phyloP scores from a whole-genome alignment of 495 filamentous ascomycete species.

The Umbilicaria muhlenbergii region DNA sequence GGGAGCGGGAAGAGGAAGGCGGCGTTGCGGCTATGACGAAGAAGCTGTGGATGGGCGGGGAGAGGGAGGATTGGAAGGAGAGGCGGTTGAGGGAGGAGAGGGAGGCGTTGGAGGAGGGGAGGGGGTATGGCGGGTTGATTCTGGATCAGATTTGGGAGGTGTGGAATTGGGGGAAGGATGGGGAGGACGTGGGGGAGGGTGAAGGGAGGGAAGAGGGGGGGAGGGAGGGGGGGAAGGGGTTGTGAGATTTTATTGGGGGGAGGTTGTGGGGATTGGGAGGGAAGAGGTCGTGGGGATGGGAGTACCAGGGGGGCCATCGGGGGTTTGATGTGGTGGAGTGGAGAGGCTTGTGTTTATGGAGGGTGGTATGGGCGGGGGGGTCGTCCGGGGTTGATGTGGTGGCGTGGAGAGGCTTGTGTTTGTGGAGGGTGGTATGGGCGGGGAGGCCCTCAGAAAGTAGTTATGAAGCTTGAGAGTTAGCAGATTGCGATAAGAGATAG shows the following conservation, averaged over 20 bases:
- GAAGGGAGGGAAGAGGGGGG: constrained; percentile 3
- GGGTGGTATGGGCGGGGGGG: no score
- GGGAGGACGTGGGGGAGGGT: not conserved
- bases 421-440: no score
- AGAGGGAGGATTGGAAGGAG: constrained; percentile 24
- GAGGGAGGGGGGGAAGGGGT: not conserved
- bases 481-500: no score
- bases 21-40: not conserved
- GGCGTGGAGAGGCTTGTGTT: no score
- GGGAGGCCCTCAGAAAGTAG: no score
- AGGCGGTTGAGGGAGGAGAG: constrained; percentile 43
- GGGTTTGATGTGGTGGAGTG: no score
- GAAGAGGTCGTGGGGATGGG: not conserved
- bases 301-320: no score
- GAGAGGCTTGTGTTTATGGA: no score
- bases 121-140: not conserved
- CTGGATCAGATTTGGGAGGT: not conserved
- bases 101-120: not conserved
- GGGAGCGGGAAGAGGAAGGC: not conserved
- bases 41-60: constrained; percentile 21
- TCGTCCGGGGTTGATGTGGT: no score
- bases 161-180: not conserved
- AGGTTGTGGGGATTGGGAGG: not conserved
- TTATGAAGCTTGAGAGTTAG: no score
- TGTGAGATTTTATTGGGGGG: not conserved